phyloP scores from a whole-genome alignment of 1,139 yeast species.

The Yarrowia galli region DNA sequence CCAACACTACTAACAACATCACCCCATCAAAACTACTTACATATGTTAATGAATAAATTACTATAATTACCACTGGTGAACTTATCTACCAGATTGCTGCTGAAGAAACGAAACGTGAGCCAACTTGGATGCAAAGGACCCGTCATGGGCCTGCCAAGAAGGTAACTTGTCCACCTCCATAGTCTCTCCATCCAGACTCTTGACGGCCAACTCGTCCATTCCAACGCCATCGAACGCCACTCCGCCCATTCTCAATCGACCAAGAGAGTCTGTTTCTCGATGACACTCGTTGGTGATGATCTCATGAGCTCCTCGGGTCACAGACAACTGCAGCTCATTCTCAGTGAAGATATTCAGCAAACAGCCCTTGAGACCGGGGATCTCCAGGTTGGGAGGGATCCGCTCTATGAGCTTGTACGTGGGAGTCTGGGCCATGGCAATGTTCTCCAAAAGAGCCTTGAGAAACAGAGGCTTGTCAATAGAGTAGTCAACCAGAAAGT shows the following conservation, averaged over 20 bases:
- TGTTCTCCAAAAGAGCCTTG: conserved; percentile 72
- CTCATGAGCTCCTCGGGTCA: conserved; percentile 65
- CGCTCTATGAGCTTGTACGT: conserved; percentile 58
- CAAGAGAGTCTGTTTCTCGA: conserved; percentile 53
- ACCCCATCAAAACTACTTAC: not conserved
- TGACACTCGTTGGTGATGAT: conserved; percentile 69
- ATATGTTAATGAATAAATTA: conserved; percentile 28
- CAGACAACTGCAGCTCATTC: conserved; percentile 64
- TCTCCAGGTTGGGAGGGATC: conserved; percentile 67
- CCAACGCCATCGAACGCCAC: conserved; percentile 50
- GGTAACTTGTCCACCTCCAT: conserved; percentile 9
- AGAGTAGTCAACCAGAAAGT: conserved; percentile 72
- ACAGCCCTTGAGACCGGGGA: conserved; percentile 69
- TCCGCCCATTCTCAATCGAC: conserved; percentile 56
- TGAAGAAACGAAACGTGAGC: conserved; percentile 26
- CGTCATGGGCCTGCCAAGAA: conserved; percentile 30
- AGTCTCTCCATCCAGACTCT: conserved; percentile 8
- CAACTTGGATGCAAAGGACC: conserved; percentile 32
- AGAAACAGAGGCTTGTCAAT: conserved; percentile 76
- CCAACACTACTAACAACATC: not conserved
- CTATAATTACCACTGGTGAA: not conserved
- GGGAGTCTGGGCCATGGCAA: conserved; percentile 58
- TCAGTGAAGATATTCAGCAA: conserved; percentile 69
- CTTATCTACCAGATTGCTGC: conserved; percentile 13
- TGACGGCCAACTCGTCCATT: conserved; percentile 5